Percentiles rank a stretch among this genome's conserved stretches.
These are phyloP conservation scores for Sarcodon sp. DNA, from an alignment of 768 basidiomycete genomes.

Conservation along the genomic window DNA sequence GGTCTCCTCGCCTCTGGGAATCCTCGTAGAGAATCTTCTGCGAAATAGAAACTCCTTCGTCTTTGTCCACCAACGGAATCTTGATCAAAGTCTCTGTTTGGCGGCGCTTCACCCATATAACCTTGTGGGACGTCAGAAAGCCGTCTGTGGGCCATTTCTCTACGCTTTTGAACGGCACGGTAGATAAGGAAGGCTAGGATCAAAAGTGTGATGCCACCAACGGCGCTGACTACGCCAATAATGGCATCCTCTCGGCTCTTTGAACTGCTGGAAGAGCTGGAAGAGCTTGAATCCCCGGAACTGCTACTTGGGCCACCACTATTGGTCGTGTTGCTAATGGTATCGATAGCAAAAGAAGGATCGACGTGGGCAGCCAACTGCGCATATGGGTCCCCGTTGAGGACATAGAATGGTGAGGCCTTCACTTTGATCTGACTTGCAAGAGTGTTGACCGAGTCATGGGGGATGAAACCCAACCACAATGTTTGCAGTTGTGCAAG, in stretches of 20 bases:
- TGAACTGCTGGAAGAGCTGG: conserved; percentile 17
- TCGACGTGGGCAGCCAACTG: conserved; percentile 60
- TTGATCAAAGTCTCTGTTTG: conserved; percentile 66
- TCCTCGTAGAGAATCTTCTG: conserved; percentile 70
- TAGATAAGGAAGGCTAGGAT: conserved; percentile 63
- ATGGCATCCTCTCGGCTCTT: conserved; percentile 70
- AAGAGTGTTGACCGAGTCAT: conserved; percentile 39
- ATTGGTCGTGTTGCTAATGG: conserved; percentile 26
- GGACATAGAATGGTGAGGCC: conserved; percentile 55
- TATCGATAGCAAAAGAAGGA: conserved; percentile 44
- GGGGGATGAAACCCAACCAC: conserved; percentile 62
- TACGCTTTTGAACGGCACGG: conserved; percentile 52
- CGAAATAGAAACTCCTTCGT: conserved; percentile 74
- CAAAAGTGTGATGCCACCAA: conserved; percentile 67
- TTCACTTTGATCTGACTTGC: conserved; percentile 48
- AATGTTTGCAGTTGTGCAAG: conserved; percentile 44
- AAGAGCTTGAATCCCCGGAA: conserved; percentile 7
- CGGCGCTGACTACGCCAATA: conserved; percentile 78
- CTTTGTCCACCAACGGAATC: conserved; percentile 64
- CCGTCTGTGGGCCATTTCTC: conserved; percentile 58
- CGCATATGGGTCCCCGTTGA: conserved; percentile 24
- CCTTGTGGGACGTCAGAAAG: conserved; percentile 38
- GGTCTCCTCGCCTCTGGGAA: conserved; percentile 22
- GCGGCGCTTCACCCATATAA: conserved; percentile 35
- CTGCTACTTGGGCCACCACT: conserved; percentile 4